These are phyloP conservation scores for Chlorella sp. DNA, from an alignment of 139 green algal species.

Conservation along the genomic window DNA sequence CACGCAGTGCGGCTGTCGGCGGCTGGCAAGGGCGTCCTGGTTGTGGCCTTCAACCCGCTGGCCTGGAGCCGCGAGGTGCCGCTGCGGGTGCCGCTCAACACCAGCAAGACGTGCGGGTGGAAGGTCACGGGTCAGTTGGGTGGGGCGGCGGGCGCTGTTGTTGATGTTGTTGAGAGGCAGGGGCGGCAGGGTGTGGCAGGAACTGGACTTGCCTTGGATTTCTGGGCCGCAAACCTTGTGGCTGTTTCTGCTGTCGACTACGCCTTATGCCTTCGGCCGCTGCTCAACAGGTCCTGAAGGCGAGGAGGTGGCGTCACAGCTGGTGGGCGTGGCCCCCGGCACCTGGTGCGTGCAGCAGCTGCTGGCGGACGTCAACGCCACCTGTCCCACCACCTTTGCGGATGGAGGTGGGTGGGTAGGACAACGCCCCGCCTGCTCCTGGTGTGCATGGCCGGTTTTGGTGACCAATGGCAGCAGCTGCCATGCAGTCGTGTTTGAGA, in stretches of 20 bases:
- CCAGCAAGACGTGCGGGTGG: conserved; percentile 30
- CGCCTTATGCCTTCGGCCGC: background rate
- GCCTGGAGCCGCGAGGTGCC: conserved; percentile 60
- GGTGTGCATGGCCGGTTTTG: background rate
- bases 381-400: conserved; percentile 6
- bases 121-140: conserved; percentile 35
- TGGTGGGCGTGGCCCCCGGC: conserved; percentile 42
- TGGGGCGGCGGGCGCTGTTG: too few species aligned
- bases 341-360: conserved; percentile 55
- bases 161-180: too few species aligned
- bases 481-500: background rate
- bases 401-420: background rate
- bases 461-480: background rate
- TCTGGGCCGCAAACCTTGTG: too few species aligned
- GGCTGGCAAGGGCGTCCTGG: conserved; percentile 46
- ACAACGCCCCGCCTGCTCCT: background rate
- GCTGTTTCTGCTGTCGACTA: too few species aligned
- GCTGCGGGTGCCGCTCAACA: conserved; percentile 69
- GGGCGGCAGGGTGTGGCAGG: background rate
- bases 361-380: conserved; percentile 30
- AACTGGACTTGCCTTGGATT: too few species aligned
- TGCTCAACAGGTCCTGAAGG: conserved; percentile 49
- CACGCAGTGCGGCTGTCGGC: conserved; percentile 37
- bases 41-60: conserved; percentile 84
- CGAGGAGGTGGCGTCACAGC: conserved; percentile 40